Base-by-base conservation (phyloP, 176 grass and related monocot species). In the Typha latifolia region DNA sequence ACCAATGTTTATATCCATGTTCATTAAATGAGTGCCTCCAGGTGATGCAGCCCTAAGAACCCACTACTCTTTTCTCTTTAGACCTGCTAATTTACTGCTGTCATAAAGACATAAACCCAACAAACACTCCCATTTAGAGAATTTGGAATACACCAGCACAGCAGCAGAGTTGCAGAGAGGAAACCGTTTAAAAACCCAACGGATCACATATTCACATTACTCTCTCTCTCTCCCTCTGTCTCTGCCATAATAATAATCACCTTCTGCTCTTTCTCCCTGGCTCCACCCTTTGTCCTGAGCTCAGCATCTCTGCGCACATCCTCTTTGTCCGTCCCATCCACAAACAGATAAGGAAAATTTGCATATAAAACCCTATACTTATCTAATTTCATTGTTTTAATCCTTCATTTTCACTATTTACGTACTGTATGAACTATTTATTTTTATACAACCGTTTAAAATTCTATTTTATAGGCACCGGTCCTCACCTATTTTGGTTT, bases 81-180 rank as follows among this genome's bases (percentile, higher is more conserved):
- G 37, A 43, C 37, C 37, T 43, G 37, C 37, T 43, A 43, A 70
- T 78, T 84, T 66, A 85, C 37, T 80, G 72, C 73, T 32, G 65
- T 73, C 73, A 74, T 82, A 85, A 82, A 78, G 29, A 9, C 12
- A 49, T 21, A 48, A 21, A 66, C 37, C 47, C 72, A 34, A 79
- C 61, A 53, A 32, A 43, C 26, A 27, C 29, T 27, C 47, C 65
- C 52, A 15, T 74, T 69, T 74, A 74, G 83, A 78, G 79, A 90
- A 90, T 90, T 77, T 86, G 47, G 69, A 84, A 66, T 74, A 50
- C 80, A 64, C 72, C 49, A 57, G 67, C 16, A 43, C 69, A 63
- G 79, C 79, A 73, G 82, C 66, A 49, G 64, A 14, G 68, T 14
- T 51, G 72, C 77, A 81, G 72, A 76, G 63, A 62, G 82, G 37